These are phyloP conservation scores for Kodamaea plutei DNA, from an alignment of 1,139 yeast species.

Conservation along the genomic window DNA sequence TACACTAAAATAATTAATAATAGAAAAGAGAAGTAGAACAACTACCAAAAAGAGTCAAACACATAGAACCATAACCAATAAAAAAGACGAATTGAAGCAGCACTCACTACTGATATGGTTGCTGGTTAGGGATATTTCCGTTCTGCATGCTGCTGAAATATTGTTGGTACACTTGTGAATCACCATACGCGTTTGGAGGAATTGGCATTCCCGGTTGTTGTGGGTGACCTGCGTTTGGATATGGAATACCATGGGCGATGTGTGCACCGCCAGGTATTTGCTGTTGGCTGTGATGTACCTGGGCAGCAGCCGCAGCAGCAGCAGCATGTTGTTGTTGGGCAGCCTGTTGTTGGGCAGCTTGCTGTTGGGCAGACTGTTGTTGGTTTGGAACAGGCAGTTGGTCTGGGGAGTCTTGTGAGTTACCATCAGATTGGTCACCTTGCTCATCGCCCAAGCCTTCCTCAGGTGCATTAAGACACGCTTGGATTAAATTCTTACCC, in stretches of 20 bases:
- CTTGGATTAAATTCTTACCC: slow-evolving; percentile 94
- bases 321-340: slow-evolving; percentile 21
- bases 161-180: slow-evolving; percentile 49
- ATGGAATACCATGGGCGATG: slow-evolving; percentile 44
- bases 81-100: too few relatives aligned
- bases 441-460: slow-evolving; percentile 57
- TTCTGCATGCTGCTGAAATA: slow-evolving; percentile 56
- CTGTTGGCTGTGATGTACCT: slow-evolving; percentile 21
- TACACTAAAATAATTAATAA: slow-evolving; percentile 9
- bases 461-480: slow-evolving; percentile 93
- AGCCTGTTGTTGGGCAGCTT: slow-evolving; percentile 23
- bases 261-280: slow-evolving; percentile 49
- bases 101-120: slow-evolving; percentile 37
- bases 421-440: slow-evolving; percentile 58
- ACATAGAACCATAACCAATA: too few relatives aligned
- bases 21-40: too few relatives aligned
- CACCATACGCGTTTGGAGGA: slow-evolving; percentile 43
- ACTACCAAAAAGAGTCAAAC: too few relatives aligned
- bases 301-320: slow-evolving; percentile 17
- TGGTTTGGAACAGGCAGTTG: slow-evolving; percentile 35
- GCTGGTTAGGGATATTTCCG: slow-evolving; percentile 45
- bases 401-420: slow-evolving; percentile 39
- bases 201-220: slow-evolving; percentile 36
- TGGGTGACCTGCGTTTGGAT: slow-evolving; percentile 38
- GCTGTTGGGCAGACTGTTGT: slow-evolving; percentile 27